A percentile compares a stretch with the other conserved stretches of the same genome.
Conservation (phyloP, 2,329 filamentous ascomycete genomes). For the Diaporthe australafricana region DNA sequence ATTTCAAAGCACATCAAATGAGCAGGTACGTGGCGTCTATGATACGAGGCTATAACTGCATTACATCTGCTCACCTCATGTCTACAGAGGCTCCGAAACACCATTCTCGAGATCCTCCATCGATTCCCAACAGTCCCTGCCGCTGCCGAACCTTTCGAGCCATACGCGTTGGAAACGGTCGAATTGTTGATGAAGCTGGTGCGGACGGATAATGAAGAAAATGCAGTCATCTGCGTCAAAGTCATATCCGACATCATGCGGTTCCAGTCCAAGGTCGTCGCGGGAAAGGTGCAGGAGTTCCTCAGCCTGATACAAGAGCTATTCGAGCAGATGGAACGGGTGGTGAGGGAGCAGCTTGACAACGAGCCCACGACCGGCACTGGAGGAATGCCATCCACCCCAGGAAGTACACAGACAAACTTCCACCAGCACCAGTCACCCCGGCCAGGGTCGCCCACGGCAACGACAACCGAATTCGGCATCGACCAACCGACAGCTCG, state of each 20-base stretch:
- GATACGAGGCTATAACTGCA: conserved; percentile 14
- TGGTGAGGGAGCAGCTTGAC: conserved; percentile 96
- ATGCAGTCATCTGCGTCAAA: conserved; percentile 98
- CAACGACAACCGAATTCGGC: conserved; percentile 83
- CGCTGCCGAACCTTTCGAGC: conserved; percentile 84
- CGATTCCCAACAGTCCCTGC: conserved; percentile 79
- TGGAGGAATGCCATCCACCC: conserved; percentile 74
- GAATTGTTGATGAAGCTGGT: conserved; percentile 92
- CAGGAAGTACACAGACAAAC: conserved; percentile 72
- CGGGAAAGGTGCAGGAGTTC: conserved; percentile 86
- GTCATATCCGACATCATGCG: conserved; percentile 97
- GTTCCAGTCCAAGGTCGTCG: conserved; percentile 86
- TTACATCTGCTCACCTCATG: conserved; percentile 41
- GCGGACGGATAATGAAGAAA: conserved; percentile 95
- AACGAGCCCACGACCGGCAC: conserved; percentile 70
- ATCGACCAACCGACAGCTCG: conserved; percentile 84
- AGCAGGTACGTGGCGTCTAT: conserved; percentile 73
- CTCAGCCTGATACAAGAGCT: conserved; percentile 93
- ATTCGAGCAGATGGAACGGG: conserved; percentile 93
- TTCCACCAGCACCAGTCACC: conserved; percentile 79
- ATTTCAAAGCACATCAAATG: conserved; percentile 89
- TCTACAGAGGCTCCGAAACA: conserved; percentile 85
- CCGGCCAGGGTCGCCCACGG: conserved; percentile 88
- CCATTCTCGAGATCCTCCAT: conserved; percentile 93
- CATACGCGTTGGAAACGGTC: conserved; percentile 88